phyloP scores from a whole-genome alignment of 192 early-diverging fungal species.

The Coemansia sp. region DNA sequence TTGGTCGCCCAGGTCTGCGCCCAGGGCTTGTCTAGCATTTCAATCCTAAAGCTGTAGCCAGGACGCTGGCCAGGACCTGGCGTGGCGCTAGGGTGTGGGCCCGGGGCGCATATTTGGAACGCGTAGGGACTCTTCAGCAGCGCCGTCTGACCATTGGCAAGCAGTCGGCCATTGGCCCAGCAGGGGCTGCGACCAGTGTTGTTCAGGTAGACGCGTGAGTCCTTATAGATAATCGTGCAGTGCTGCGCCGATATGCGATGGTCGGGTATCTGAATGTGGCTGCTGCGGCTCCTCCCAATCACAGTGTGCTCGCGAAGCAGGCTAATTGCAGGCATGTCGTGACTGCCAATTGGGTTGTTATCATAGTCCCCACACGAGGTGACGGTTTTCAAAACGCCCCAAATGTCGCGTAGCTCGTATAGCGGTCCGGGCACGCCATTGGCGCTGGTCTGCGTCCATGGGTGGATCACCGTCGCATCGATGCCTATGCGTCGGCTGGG shows the following conservation, averaged over 20 bases:
- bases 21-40: constrained; percentile 35
- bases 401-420: constrained; percentile 22
- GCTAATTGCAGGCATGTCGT: constrained; percentile 4
- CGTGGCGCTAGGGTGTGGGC: not conserved
- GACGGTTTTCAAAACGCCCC: constrained; percentile 21
- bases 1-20: constrained; percentile 29
- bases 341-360: not conserved
- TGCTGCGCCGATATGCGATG: constrained; percentile 30
- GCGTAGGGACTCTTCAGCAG: constrained; percentile 15
- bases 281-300: constrained; percentile 32
- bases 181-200: constrained; percentile 22
- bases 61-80: not conserved
- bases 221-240: constrained; percentile 23
- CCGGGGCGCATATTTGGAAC: constrained; percentile 16
- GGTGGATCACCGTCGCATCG: constrained; percentile 31
- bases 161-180: constrained; percentile 15
- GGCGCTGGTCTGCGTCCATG: constrained; percentile 38
- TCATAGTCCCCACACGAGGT: not conserved
- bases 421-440: constrained; percentile 26
- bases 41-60: constrained; percentile 19
- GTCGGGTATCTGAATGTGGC: constrained; percentile 42
- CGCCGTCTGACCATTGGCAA: constrained; percentile 8
- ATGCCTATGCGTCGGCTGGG: constrained; percentile 19
- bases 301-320: constrained; percentile 25
- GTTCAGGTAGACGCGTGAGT: constrained; percentile 18